phyloP scores from a whole-genome alignment of 2,329 filamentous ascomycete species.

The Hymenoscyphus fraxineus region DNA sequence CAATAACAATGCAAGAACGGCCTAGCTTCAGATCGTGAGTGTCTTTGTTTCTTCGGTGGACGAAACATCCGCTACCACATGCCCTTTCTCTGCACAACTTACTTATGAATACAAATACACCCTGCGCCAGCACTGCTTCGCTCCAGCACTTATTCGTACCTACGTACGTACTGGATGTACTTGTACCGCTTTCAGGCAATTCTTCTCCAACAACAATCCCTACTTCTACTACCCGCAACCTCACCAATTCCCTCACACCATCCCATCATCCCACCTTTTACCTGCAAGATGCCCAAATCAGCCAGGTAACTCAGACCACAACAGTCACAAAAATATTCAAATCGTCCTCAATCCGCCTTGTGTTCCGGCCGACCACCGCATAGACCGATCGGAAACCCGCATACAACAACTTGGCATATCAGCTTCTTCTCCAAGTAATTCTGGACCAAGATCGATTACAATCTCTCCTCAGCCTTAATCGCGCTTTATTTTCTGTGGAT shows the following conservation, averaged over 20 bases:
- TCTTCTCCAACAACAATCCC: not conserved
- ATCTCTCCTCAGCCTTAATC: not conserved
- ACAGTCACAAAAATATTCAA: not conserved
- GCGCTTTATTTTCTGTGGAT: not conserved
- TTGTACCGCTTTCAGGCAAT: not conserved
- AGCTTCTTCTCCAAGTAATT: not conserved
- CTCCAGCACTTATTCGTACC: not conserved
- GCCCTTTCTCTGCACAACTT: not conserved
- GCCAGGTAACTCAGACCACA: not conserved
- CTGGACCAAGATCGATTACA: not conserved
- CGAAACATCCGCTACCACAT: not conserved
- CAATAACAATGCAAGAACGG: not conserved
- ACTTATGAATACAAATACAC: not conserved
- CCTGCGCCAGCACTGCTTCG: not conserved
- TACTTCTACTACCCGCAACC: not conserved
- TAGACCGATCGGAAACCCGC: not conserved
- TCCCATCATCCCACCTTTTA: not conserved
- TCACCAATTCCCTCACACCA: not conserved
- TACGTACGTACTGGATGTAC: not conserved
- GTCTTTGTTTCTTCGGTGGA: not conserved
- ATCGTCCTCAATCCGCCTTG: not conserved
- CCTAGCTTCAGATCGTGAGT: not conserved
- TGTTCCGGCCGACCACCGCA: constrained; percentile 2
- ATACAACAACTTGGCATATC: constrained; percentile 1
- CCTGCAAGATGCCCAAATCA: not conserved